These are phyloP conservation scores for Leccinum subgranulosum DNA, from an alignment of 768 basidiomycete genomes.

Conservation along the genomic window DNA sequence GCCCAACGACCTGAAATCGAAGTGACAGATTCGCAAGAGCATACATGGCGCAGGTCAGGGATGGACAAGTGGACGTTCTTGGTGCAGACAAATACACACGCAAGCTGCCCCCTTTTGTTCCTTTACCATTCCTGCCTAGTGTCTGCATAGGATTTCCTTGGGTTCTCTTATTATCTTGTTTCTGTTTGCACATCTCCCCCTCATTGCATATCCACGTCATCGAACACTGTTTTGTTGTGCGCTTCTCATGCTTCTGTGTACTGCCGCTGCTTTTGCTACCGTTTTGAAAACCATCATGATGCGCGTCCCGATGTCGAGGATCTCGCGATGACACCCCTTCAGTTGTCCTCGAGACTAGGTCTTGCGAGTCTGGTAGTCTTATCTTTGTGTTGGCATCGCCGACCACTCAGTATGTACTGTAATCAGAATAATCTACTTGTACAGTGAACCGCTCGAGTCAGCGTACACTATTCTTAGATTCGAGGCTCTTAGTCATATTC, in stretches of 20 bases:
- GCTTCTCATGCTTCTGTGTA: not conserved
- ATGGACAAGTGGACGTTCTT: not conserved
- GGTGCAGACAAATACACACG: not conserved
- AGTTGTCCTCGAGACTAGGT: no score
- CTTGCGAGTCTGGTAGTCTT: no score
- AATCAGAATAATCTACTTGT: no score
- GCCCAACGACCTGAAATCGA: slow-evolving; percentile 12
- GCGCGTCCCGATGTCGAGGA: not conserved
- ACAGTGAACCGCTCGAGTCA: no score
- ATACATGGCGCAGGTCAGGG: not conserved
- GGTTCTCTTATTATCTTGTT: not conserved
- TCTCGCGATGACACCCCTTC: not conserved
- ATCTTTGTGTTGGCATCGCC: no score
- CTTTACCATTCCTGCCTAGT: not conserved
- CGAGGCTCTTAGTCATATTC: not conserved
- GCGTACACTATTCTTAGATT: no score
- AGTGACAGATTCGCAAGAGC: not conserved
- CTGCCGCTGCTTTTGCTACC: not conserved
- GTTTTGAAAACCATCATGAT: not conserved
- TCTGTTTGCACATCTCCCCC: not conserved
- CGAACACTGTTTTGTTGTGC: not conserved
- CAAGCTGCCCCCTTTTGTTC: not conserved
- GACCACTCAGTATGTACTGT: no score
- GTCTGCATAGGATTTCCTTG: not conserved
- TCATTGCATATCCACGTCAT: not conserved